These are phyloP conservation scores for Omphalea diandra DNA, from an alignment of 441 rosid species.

Conservation along the genomic window DNA sequence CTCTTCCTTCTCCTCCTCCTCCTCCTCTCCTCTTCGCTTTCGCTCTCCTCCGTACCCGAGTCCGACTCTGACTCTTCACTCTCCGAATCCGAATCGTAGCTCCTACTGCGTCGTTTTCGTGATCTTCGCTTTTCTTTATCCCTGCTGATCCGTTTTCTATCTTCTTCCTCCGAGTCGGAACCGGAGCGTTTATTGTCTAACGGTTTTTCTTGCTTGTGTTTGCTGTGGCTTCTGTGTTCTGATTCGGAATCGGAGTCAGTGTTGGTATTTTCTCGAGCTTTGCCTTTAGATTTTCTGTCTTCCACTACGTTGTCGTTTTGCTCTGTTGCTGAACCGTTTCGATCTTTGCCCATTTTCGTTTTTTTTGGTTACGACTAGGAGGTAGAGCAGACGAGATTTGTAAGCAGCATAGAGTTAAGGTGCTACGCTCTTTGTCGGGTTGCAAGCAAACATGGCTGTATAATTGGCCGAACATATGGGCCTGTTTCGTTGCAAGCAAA, in stretches of 20 bases:
- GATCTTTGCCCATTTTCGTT: conserved; percentile 43
- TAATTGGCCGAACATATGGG: too few species aligned
- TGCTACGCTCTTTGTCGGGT: too few species aligned
- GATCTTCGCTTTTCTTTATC: conserved; percentile 41
- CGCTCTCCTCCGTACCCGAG: conserved; percentile 34
- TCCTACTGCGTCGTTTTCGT: conserved; percentile 34
- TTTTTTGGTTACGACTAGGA: not conserved
- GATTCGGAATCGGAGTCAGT: conserved; percentile 30
- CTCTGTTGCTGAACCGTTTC: conserved; percentile 33
- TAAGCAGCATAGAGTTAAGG: too few species aligned
- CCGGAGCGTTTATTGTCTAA: conserved; percentile 21
- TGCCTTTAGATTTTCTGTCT: conserved; percentile 26
- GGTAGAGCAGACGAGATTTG: too few species aligned
- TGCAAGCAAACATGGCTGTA: too few species aligned
- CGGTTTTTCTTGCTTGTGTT: conserved; percentile 26
- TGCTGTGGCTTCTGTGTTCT: conserved; percentile 33
- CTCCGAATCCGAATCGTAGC: conserved; percentile 14
- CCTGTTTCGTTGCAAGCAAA: too few species aligned
- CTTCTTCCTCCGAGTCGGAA: conserved; percentile 31
- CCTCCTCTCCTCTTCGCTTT: conserved; percentile 18
- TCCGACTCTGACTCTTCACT: conserved; percentile 34
- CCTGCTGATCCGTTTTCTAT: conserved; percentile 29
- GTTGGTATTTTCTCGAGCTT: conserved; percentile 21
- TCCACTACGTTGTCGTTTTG: conserved; percentile 22
- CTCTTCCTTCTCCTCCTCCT: conserved; percentile 31